Percentiles rank a stretch among this genome's conserved stretches.
These are phyloP conservation scores for Leucocoprinus leucothites DNA, from an alignment of 768 basidiomycete genomes.

Conservation along the genomic window DNA sequence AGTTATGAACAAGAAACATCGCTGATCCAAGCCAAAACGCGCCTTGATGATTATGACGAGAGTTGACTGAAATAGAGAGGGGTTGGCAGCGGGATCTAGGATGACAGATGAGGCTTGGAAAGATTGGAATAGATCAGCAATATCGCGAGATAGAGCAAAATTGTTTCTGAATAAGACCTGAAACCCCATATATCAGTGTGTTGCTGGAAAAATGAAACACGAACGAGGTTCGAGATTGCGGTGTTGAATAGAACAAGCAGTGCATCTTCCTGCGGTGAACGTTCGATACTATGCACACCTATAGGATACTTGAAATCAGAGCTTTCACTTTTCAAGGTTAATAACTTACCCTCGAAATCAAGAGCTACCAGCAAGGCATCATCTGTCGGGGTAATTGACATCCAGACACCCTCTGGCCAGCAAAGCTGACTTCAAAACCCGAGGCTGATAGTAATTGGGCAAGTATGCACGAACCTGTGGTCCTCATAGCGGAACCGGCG, in stretches of 20 bases:
- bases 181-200: background rate
- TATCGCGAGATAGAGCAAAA: constrained; percentile 58
- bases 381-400: constrained; percentile 61
- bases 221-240: constrained; percentile 60
- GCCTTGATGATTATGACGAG: constrained; percentile 66
- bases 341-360: constrained; percentile 56
- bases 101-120: constrained; percentile 59
- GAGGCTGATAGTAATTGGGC: too few relatives aligned
- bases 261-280: constrained; percentile 61
- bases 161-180: constrained; percentile 67
- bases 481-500: constrained; percentile 64
- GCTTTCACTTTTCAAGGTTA: background rate
- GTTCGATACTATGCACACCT: constrained; percentile 64
- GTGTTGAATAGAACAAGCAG: constrained; percentile 63
- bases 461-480: constrained; percentile 34
- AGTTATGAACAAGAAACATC: too few relatives aligned
- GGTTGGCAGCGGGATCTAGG: constrained; percentile 56
- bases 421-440: background rate
- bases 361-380: constrained; percentile 53
- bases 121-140: constrained; percentile 58
- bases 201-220: constrained; percentile 7
- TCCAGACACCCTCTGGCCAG: constrained; percentile 55
- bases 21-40: too few relatives aligned
- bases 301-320: background rate
- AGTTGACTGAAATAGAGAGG: constrained; percentile 54